Conservation (phyloP, 257 asterid genomes). For the Paraleonurus japonicus region DNA sequence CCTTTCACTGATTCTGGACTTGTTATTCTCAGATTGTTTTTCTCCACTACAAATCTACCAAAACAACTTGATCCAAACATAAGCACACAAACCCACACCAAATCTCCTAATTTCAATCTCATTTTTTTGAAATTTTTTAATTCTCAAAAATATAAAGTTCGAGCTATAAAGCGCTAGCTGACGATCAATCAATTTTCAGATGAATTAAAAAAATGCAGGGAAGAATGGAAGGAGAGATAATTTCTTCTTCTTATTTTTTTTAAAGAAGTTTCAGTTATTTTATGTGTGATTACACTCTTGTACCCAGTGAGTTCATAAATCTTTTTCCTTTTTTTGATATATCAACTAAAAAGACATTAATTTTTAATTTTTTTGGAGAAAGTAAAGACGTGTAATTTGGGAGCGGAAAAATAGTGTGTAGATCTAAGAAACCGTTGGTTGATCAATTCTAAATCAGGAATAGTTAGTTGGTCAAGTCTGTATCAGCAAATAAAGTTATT, state of each 20-base stretch:
- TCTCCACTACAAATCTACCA: constrained; percentile 52
- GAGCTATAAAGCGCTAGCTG: neutral
- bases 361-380: too few species aligned
- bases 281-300: neutral
- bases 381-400: constrained; percentile 11
- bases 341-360: neutral
- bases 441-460: constrained; percentile 28
- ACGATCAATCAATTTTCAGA: neutral
- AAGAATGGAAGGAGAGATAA: neutral
- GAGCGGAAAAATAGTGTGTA: constrained; percentile 23
- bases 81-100: constrained; percentile 30
- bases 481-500: constrained; percentile 15
- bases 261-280: neutral
- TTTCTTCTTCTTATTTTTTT: too few species aligned
- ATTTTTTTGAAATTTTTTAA: neutral
- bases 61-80: constrained; percentile 32
- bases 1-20: constrained; percentile 44
- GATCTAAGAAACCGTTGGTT: constrained; percentile 35
- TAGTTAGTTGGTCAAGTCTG: constrained; percentile 26
- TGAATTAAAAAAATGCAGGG: neutral
- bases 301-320: neutral
- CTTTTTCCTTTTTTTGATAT: neutral
- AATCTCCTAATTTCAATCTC: constrained; percentile 26
- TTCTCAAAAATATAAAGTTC: neutral
- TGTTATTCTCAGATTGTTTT: constrained; percentile 48